Evolutionary conservation across 2,329 filamentous ascomycete genomes (phyloP).

Genomic region (Emmonsia crescens): DNA sequence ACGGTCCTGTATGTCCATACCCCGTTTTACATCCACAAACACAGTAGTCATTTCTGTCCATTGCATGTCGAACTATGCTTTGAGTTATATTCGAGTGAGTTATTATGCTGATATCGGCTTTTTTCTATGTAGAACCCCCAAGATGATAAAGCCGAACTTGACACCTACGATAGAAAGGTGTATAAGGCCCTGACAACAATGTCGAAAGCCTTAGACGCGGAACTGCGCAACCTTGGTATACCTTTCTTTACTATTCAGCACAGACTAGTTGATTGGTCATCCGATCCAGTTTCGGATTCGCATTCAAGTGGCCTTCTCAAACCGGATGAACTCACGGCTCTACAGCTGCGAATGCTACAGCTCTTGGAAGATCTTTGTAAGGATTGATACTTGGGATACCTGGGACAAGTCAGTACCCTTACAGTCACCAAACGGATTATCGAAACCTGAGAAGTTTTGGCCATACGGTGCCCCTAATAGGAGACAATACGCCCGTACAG

Average conservation of each 20-base stretch:
- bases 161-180: conserved; percentile 51
- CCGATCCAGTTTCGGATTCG: not conserved
- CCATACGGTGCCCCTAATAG: not conserved
- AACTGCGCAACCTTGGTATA: conserved; percentile 47
- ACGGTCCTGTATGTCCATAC: conserved; percentile 22
- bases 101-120: not conserved
- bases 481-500: not conserved
- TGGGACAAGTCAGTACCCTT: not conserved
- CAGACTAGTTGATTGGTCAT: conserved; percentile 26
- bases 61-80: not conserved
- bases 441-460: not conserved
- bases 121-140: conserved; percentile 28
- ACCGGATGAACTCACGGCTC: conserved; percentile 30
- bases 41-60: not conserved
- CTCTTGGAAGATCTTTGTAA: conserved; percentile 42
- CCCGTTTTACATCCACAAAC: not conserved
- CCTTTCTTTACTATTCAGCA: conserved; percentile 49
- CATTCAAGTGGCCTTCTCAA: conserved; percentile 22
- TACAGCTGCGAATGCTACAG: conserved; percentile 40
- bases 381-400: conserved; percentile 16
- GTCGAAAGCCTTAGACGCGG: conserved; percentile 45
- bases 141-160: conserved; percentile 45
- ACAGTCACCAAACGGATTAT: not conserved
- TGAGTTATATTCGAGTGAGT: not conserved
- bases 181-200: conserved; percentile 49